These are phyloP conservation scores for Chlorella sorokiniana DNA, from an alignment of 139 green algal species.

Conservation along the genomic window DNA sequence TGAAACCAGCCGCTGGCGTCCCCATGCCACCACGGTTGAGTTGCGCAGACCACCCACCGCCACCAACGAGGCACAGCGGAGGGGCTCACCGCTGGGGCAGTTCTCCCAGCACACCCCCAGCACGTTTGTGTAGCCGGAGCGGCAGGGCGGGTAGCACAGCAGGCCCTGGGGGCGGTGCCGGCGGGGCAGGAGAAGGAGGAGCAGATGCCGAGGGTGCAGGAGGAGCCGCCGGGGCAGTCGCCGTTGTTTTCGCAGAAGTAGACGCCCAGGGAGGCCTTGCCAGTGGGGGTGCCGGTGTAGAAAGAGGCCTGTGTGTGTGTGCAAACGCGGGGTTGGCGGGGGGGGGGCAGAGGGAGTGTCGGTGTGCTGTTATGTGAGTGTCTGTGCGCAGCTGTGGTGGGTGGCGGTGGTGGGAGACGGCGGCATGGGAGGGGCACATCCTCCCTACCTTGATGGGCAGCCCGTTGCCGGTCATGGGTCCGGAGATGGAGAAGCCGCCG, in stretches of 20 bases:
- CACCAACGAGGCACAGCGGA: neutral
- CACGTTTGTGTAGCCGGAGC: neutral
- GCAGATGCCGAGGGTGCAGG: neutral
- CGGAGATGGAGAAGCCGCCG: neutral
- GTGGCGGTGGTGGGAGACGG: too few species aligned
- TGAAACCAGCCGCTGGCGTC: neutral
- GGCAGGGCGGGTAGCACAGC: neutral
- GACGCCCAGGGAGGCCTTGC: neutral
- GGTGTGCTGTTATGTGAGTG: neutral
- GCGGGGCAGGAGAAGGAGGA: neutral
- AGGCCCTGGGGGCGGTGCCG: neutral
- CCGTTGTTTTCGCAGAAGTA: neutral
- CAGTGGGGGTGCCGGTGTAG: neutral
- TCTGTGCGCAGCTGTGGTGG: neutral
- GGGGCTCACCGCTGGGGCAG: neutral
- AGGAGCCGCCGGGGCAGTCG: neutral
- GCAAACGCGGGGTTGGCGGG: neutral
- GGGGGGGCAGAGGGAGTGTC: neutral
- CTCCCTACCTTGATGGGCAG: constrained; percentile 13
- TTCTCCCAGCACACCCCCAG: neutral
- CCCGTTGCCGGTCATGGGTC: constrained; percentile 2
- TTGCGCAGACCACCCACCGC: neutral
- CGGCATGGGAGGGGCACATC: neutral
- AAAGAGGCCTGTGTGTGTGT: neutral
- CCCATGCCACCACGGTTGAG: neutral